A percentile compares a stretch with the other conserved stretches of the same genome.
phyloP scores from a whole-genome alignment of 1,284 basidiomycete species.

The Entoloma clypeatum region DNA sequence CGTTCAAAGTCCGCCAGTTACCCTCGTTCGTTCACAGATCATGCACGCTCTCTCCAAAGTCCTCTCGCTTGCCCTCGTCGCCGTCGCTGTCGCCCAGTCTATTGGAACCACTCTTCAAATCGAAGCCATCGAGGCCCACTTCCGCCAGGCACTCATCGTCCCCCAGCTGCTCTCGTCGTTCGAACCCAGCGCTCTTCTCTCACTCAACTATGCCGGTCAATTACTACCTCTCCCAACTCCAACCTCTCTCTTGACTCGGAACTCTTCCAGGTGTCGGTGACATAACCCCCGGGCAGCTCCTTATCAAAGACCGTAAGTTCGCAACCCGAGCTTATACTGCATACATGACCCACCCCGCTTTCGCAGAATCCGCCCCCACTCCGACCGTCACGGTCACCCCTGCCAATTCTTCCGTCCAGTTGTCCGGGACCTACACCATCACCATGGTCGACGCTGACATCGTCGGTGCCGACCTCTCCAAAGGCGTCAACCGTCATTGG shows the following conservation, averaged over 20 bases:
- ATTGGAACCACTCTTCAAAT: constrained; percentile 38
- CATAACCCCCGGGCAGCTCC: constrained; percentile 54
- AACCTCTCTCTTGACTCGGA: not conserved
- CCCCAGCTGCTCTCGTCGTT: constrained; percentile 57
- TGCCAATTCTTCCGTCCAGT: constrained; percentile 40
- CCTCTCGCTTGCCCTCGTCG: constrained; percentile 36
- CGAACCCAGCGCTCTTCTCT: constrained; percentile 50
- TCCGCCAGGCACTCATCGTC: constrained; percentile 53
- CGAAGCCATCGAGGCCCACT: constrained; percentile 57
- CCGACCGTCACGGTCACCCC: constrained; percentile 48
- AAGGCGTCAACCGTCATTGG: constrained; percentile 74
- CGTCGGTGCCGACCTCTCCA: constrained; percentile 50
- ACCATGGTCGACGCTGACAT: constrained; percentile 68
- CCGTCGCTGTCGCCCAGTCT: constrained; percentile 41
- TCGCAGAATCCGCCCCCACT: constrained; percentile 48
- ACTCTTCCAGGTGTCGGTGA: constrained; percentile 36
- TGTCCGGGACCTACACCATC: constrained; percentile 56
- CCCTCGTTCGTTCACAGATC: constrained; percentile 14
- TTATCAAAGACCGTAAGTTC: constrained; percentile 52
- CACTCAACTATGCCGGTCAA: constrained; percentile 45
- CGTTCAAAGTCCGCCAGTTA: constrained; percentile 8
- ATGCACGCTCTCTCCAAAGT: constrained; percentile 35
- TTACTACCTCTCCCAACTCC: not conserved
- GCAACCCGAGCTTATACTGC: not conserved
- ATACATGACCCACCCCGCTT: constrained; percentile 4